Base-by-base conservation (phyloP, 1,139 yeast species). In the Candida freyschussii region DNA sequence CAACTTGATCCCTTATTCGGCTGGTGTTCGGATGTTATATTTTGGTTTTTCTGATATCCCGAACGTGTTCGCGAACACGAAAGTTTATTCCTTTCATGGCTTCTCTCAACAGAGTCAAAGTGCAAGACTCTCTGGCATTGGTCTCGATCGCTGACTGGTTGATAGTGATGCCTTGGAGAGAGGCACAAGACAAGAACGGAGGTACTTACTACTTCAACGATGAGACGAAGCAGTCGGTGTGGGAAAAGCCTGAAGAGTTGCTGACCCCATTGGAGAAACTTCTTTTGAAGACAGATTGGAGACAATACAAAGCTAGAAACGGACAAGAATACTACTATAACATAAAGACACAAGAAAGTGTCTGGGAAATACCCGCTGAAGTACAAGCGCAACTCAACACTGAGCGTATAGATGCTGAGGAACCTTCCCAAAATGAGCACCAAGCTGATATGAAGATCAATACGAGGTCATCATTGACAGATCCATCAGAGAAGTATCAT, bases 281-380 rank as follows among this genome's bases (percentile, higher is more conserved):
- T 7, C 62, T 9, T 49, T 70, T 22, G 53, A 52, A 10, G 45
- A 52, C 23, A 52, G 66, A 17, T n/a, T 89, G 96, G 96, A 67
- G 67, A 39, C 65, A 64, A 41, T 78, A 67, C 33, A 59, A 63
- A 2, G 75, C 91, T 0, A 85, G 81, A 21, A 91, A 79, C 13
- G 93, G 91, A 1, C 63, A 63, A 36, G 63, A 63, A 21, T 89
- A 87, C 56, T 89, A 85, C 62, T 81, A 80, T 56, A 82, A 84
- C 52, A 63, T 65, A 14, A 57, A 58, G 13, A 74, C 89, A 0
- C 72, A 75, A 4, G 78, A 78, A 48, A 79, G 94, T 10, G 78
- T 82, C 0, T 89, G 96, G 96, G 85, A 78, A 17, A 56, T 72
- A 15, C 96, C 96, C 0, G 63, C 53, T 0, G 79, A 62, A 15